Evolutionary conservation across 441 rosid genomes (phyloP).

Genomic region (Daphne laureola): DNA sequence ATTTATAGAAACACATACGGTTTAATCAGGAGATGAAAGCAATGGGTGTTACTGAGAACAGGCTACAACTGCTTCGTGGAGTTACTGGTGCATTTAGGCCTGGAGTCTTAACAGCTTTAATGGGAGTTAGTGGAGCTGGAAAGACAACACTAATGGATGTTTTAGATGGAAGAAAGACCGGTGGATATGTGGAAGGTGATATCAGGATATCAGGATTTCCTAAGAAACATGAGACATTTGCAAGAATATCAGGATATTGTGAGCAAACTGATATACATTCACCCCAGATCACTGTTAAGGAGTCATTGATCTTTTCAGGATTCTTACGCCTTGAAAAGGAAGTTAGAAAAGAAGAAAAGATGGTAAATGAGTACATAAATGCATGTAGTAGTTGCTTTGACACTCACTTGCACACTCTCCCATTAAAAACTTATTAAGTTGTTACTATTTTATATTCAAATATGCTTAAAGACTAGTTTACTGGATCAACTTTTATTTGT

Average conservation of each 20-base stretch:
- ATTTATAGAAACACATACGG: too few species aligned
- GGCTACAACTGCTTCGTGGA: constrained; percentile 22
- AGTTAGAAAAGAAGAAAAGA: constrained; percentile 18
- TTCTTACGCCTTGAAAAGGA: constrained; percentile 24
- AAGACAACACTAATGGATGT: constrained; percentile 32
- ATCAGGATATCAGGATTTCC: constrained; percentile 29
- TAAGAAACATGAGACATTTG: constrained; percentile 26
- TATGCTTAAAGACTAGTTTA: background rate
- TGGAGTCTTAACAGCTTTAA: constrained; percentile 28
- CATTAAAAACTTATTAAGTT: background rate
- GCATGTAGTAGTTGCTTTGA: too few species aligned
- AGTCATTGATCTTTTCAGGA: constrained; percentile 27
- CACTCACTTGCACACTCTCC: too few species aligned
- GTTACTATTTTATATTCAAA: background rate
- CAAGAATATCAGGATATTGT: constrained; percentile 28
- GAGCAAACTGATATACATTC: constrained; percentile 31
- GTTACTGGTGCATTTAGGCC: constrained; percentile 27
- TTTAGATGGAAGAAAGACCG: constrained; percentile 32
- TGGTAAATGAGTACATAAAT: constrained; percentile 8
- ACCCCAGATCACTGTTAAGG: constrained; percentile 28
- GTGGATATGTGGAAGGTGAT: constrained; percentile 27
- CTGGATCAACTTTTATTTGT: background rate
- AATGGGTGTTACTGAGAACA: constrained; percentile 17
- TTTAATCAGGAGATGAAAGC: constrained; percentile 20
- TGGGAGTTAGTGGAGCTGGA: constrained; percentile 36